Percentiles rank a stretch among this genome's conserved stretches.
Conservation (phyloP, 495 filamentous ascomycete species). For the Annulohypoxylon nitens region DNA sequence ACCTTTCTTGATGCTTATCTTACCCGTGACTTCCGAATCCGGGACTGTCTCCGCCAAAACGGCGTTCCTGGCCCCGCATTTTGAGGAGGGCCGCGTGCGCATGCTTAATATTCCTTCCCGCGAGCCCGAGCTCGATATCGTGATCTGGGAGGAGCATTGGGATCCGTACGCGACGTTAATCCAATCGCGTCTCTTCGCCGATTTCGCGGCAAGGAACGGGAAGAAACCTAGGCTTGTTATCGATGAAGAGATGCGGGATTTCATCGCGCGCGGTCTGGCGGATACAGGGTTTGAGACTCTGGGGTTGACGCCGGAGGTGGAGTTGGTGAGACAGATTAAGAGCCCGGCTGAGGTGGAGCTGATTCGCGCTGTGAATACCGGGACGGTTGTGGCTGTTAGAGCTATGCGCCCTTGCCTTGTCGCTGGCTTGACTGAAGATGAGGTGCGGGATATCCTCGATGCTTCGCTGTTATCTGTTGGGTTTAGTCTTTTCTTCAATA, state of each 20-base stretch:
- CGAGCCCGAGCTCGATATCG: slow-evolving; percentile 57
- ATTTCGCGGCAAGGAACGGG: not conserved
- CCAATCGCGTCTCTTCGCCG: slow-evolving; percentile 49
- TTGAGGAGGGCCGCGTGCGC: slow-evolving; percentile 66
- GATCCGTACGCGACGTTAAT: slow-evolving; percentile 64
- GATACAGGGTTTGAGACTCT: slow-evolving; percentile 61
- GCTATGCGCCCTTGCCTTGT: slow-evolving; percentile 66
- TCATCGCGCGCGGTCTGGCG: slow-evolving; percentile 64
- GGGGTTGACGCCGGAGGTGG: slow-evolving; percentile 61
- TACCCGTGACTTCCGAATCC: slow-evolving; percentile 50
- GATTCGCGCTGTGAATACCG: slow-evolving; percentile 68
- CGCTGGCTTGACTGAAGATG: slow-evolving; percentile 63
- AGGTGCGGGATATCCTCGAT: slow-evolving; percentile 64
- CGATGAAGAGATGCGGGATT: slow-evolving; percentile 70
- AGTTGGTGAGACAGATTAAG: slow-evolving; percentile 66
- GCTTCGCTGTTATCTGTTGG: slow-evolving; percentile 61
- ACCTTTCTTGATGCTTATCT: slow-evolving; percentile 68
- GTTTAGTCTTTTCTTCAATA: slow-evolving; percentile 67
- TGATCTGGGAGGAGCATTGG: slow-evolving; percentile 71
- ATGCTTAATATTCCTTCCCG: slow-evolving; percentile 65
- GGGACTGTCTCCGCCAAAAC: slow-evolving; percentile 62
- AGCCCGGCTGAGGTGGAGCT: slow-evolving; percentile 62
- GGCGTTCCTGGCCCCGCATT: slow-evolving; percentile 65
- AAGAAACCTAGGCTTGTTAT: slow-evolving; percentile 62
- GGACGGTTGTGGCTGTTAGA: slow-evolving; percentile 67